A percentile compares a stretch with the other conserved stretches of the same genome.
Conservation (phyloP, 805 yeast genomes). For the Starmerella stellata region DNA sequence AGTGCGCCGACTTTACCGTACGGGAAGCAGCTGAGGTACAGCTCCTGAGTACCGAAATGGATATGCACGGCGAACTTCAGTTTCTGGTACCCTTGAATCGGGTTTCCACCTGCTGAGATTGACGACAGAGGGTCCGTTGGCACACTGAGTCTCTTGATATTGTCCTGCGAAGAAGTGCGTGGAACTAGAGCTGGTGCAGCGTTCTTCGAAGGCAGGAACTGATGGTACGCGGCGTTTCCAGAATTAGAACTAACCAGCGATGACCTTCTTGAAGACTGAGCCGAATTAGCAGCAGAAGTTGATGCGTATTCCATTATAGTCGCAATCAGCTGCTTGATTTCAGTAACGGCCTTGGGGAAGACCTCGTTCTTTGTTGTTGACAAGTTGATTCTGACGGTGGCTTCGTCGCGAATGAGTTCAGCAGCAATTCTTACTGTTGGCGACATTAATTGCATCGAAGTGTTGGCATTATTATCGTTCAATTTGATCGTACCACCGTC, state of each 20-base stretch:
- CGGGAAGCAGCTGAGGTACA: constrained; percentile 80
- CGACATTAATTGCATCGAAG: constrained; percentile 38
- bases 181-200: background rate
- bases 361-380: constrained; percentile 57
- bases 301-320: background rate
- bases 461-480: constrained; percentile 16
- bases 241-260: too few species aligned
- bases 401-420: constrained; percentile 26
- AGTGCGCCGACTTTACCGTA: constrained; percentile 81
- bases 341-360: constrained; percentile 48
- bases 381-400: constrained; percentile 36
- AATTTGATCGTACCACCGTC: constrained; percentile 12
- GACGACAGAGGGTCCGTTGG: too few species aligned
- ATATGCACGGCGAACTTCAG: constrained; percentile 19
- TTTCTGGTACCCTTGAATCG: background rate
- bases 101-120: background rate
- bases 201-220: background rate
- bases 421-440: constrained; percentile 52
- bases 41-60: constrained; percentile 50
- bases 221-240: background rate
- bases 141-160: too few species aligned
- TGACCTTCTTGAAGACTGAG: too few species aligned
- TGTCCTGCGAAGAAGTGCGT: background rate
- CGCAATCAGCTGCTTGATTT: constrained; percentile 24
- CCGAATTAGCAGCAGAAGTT: background rate